Evolutionary conservation across 2,329 filamentous ascomycete species (phyloP), one percentile per base, ranked within the genome.

Genomic region (Colletotrichum zoysiae): DNA sequence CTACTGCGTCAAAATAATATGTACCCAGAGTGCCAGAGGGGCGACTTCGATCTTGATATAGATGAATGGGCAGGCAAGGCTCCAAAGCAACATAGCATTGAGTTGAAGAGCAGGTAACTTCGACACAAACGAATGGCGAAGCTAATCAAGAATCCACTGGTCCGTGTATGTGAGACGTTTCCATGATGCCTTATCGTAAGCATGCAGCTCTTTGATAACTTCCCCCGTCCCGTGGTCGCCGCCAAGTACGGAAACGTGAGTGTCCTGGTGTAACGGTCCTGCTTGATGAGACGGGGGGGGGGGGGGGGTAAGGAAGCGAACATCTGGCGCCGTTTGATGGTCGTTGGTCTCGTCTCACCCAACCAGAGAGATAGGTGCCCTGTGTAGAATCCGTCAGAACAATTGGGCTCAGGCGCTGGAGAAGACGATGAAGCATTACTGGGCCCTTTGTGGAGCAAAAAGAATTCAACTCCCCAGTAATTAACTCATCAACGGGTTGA

Each of bases 191-290:
- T 30, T 30, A 30, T 30, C 70, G 23, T 70, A 56, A 35, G 48
- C 48, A 42, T 20, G 33, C 55, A 56, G 42, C 68, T 61, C 53
- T 59, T 72, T 63, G 55, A 60, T 48, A 48, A 44, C 66, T 68
- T 71, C 66, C 66, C 66, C 44, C 55, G 67, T 66, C 66, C 57
- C 44, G 30, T 65, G 9, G 53, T 63, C 50, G 44, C 67, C 64
- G 48, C 59, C 59, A 44, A 65, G 35, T 40, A 20, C 65, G 51
- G 68, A 42, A 58, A 64, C 58, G 69, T 69, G 46, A n/a, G 53
- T 71, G 59, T n/a, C 58, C 46, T 53, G 69, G 69, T 68, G 69
- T 35, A 59, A 71, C 65, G 65, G 58, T 56, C 53, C 46, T 40
- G 42, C 51, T 59, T 59, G 55, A 40, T 4, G 44, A 30, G 42